phyloP scores from a whole-genome alignment of 1,284 basidiomycete genomes.

The Puccinia brachypodii region DNA sequence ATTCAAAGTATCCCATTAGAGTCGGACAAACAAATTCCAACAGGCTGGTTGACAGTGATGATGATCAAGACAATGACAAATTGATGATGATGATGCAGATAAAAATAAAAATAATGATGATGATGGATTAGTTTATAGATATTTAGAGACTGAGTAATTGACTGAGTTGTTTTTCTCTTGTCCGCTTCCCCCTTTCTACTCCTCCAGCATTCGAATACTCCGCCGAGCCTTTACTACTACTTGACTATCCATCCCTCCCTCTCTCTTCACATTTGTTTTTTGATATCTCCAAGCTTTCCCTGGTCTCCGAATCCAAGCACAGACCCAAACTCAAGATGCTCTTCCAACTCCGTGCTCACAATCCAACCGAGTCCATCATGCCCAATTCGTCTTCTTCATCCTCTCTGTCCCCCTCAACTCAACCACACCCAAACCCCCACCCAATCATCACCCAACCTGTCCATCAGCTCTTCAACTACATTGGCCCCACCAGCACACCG shows the following conservation, averaged over 20 bases:
- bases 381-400: neutral
- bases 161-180: neutral
- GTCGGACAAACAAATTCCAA: no score
- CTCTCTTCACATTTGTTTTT: neutral
- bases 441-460: neutral
- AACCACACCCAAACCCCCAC: neutral
- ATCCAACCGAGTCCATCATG: conserved; percentile 4
- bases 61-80: neutral
- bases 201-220: neutral
- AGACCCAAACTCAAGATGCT: neutral
- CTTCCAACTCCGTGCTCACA: conserved; percentile 25
- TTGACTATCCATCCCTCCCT: neutral
- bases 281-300: neutral
- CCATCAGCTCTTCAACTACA: neutral
- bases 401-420: neutral
- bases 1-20: no score
- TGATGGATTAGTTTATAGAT: no score
- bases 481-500: neutral
- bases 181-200: neutral
- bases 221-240: neutral
- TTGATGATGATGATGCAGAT: neutral
- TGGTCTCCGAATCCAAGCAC: neutral
- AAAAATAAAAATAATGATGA: neutral
- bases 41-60: neutral
- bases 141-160: neutral